A percentile compares a stretch with the other conserved stretches of the same genome.
Conservation (phyloP, 345 rosid genomes). For the Kandelia obovata region DNA sequence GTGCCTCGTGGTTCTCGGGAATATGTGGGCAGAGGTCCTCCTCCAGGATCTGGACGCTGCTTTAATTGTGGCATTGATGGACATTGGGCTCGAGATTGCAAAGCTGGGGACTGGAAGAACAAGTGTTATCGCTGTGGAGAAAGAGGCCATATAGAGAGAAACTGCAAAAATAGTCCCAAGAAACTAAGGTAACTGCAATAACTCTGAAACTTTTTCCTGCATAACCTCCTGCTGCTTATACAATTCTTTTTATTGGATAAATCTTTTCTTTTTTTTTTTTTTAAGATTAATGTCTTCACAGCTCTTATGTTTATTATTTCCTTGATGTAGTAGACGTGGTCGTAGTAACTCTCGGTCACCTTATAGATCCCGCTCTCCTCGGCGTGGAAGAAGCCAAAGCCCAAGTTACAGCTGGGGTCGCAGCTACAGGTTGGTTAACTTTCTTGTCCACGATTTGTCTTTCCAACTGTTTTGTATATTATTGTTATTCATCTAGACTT, state of each 20-base stretch:
- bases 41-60: slow-evolving; percentile 96
- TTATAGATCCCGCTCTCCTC: slow-evolving; percentile 44
- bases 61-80: slow-evolving; percentile 97
- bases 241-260: neutral
- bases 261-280: neutral
- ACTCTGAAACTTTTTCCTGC: neutral
- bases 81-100: slow-evolving; percentile 97
- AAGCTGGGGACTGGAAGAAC: slow-evolving; percentile 96
- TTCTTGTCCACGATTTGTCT: neutral
- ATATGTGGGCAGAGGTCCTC: slow-evolving; percentile 77
- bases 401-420: slow-evolving; percentile 79
- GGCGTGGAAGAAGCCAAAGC: slow-evolving; percentile 76
- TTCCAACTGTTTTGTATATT: neutral
- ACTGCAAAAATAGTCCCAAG: slow-evolving; percentile 90
- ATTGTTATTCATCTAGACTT: neutral
- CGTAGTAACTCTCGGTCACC: slow-evolving; percentile 78
- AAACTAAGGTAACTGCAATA: slow-evolving; percentile 46
- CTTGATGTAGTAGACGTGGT: slow-evolving; percentile 31
- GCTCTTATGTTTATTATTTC: neutral
- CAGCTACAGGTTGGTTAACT: slow-evolving; percentile 57
- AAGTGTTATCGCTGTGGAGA: slow-evolving; percentile 97
- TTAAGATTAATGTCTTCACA: neutral
- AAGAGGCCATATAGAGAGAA: slow-evolving; percentile 89
- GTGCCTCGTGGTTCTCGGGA: slow-evolving; percentile 88
- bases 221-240: neutral